phyloP scores from a whole-genome alignment of 1,139 yeast species.

The Nadsonia starkeyi-henricii region DNA sequence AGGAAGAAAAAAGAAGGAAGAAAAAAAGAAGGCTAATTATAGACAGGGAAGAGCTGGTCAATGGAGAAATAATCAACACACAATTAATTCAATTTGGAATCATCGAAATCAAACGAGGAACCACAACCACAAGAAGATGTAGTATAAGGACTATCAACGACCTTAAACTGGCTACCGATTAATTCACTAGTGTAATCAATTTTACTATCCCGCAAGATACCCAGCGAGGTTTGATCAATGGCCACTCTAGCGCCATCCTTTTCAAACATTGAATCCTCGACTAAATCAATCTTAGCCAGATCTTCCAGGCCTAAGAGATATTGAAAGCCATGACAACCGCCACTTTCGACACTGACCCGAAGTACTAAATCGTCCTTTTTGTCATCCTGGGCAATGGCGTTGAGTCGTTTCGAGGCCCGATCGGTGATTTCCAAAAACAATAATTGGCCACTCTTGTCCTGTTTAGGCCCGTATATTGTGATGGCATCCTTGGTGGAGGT shows the following conservation, averaged over 20 bases:
- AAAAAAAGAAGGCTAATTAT: not conserved
- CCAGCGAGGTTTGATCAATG: slow-evolving; percentile 68
- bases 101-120: slow-evolving; percentile 80
- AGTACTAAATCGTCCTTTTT: slow-evolving; percentile 48
- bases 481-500: not conserved
- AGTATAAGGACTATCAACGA: slow-evolving; percentile 80
- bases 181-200: slow-evolving; percentile 84
- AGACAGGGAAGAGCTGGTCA: not conserved
- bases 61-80: not conserved
- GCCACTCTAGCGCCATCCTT: slow-evolving; percentile 58
- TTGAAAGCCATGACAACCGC: slow-evolving; percentile 98
- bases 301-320: slow-evolving; percentile 57
- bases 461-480: slow-evolving; percentile 17
- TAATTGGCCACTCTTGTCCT: slow-evolving; percentile 21
- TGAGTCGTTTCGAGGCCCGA: slow-evolving; percentile 41
- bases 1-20: not conserved
- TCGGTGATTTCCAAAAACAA: slow-evolving; percentile 29
- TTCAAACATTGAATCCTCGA: slow-evolving; percentile 42
- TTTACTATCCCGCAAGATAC: slow-evolving; percentile 72
- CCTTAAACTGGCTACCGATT: slow-evolving; percentile 88
- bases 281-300: slow-evolving; percentile 28
- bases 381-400: slow-evolving; percentile 43
- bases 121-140: slow-evolving; percentile 96
- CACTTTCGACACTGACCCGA: slow-evolving; percentile 78
- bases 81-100: slow-evolving; percentile 24